A percentile compares a stretch with the other conserved stretches of the same genome.
These are phyloP conservation scores for Gonapodya sp. DNA, from an alignment of 192 early-diverging fungal species.

Conservation along the genomic window DNA sequence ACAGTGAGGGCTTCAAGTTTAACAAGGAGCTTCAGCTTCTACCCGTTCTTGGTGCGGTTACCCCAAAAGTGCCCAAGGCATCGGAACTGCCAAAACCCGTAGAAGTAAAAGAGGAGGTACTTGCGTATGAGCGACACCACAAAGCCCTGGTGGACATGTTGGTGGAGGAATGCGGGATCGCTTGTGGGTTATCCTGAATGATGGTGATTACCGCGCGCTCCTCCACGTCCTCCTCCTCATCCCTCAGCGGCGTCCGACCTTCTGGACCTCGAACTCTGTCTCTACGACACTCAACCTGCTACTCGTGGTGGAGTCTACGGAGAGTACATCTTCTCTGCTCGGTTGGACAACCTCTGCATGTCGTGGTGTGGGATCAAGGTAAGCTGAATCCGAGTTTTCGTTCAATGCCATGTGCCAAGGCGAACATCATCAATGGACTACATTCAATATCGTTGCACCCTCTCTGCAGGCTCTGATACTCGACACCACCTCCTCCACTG, in stretches of 20 bases:
- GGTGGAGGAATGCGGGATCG: neutral
- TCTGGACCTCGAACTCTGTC: conserved; percentile 91
- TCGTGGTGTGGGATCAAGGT: conserved; percentile 78
- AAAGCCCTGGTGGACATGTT: neutral
- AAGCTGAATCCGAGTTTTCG: conserved; percentile 9
- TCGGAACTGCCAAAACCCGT: conserved; percentile 18
- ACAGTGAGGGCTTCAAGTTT: conserved; percentile 73
- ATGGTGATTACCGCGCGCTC: no score
- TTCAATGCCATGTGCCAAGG: conserved; percentile 25
- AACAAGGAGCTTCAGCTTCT: conserved; percentile 92
- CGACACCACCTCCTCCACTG: neutral
- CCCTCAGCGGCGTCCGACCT: conserved; percentile 52
- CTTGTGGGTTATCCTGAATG: neutral
- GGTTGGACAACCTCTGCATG: conserved; percentile 95
- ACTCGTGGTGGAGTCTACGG: conserved; percentile 80
- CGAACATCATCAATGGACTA: conserved; percentile 26
- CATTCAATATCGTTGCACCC: conserved; percentile 34
- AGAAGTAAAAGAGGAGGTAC: conserved; percentile 10
- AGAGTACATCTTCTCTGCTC: conserved; percentile 89
- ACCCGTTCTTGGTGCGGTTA: conserved; percentile 71
- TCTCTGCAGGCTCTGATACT: neutral
- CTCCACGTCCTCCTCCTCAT: no score
- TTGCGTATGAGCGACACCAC: neutral
- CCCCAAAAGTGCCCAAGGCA: no score
- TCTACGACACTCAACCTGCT: conserved; percentile 90